Evolutionary conservation across 768 basidiomycete genomes (phyloP).

Genomic region (Rossbeevera mucosa): DNA sequence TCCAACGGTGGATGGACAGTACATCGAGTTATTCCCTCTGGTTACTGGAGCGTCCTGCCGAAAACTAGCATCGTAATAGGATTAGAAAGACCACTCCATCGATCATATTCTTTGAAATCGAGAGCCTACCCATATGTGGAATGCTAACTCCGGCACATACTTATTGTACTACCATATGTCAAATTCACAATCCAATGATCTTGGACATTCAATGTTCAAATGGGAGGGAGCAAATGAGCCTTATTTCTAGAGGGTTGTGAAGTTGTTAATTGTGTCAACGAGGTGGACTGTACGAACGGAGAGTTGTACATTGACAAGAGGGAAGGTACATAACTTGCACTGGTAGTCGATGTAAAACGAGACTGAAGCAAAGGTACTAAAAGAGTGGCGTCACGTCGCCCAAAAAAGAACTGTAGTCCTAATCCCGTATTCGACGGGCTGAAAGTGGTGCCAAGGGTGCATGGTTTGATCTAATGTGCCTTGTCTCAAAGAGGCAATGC

Average conservation of each 20-base stretch:
- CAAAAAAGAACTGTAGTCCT: no score
- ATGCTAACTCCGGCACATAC: conserved; percentile 79
- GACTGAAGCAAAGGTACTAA: no score
- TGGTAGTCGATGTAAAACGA: no score
- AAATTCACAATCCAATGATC: neutral
- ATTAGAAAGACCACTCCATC: conserved; percentile 91
- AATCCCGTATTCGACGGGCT: no score
- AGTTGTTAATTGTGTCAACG: no score
- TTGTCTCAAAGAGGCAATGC: no score
- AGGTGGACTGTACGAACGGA: no score
- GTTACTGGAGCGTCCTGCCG: conserved; percentile 78
- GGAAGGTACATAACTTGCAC: no score
- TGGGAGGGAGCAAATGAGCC: neutral
- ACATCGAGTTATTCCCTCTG: conserved; percentile 74
- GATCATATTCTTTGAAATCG: conserved; percentile 79
- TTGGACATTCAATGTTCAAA: neutral
- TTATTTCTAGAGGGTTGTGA: neutral
- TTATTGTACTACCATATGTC: conserved; percentile 95
- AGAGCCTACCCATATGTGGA: conserved; percentile 56
- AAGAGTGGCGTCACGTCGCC: no score
- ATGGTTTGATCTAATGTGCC: no score
- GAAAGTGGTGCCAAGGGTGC: no score
- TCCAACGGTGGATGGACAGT: conserved; percentile 82
- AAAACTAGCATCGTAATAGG: conserved; percentile 48
- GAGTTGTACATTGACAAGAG: no score